Evolutionary conservation across 495 filamentous ascomycete genomes (phyloP).

Genomic region (Gamarada debralockiae): DNA sequence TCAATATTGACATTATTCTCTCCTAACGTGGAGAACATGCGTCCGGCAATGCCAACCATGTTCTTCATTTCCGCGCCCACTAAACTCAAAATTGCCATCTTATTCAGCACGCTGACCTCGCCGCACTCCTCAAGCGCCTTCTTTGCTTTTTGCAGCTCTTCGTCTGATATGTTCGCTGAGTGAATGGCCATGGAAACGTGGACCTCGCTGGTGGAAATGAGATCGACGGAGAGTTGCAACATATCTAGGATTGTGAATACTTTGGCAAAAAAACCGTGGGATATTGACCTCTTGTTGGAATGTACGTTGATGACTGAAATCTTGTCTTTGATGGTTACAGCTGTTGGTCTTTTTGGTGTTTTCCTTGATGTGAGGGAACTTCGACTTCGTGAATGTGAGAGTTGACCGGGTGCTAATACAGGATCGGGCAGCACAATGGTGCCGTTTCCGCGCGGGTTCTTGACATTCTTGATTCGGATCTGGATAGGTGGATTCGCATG

Average conservation of each 20-base stretch:
- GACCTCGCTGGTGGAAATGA: conserved; percentile 91
- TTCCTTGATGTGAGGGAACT: conserved; percentile 39
- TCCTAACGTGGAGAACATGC: conserved; percentile 85
- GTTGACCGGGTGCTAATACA: conserved; percentile 35
- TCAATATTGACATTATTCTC: conserved; percentile 89
- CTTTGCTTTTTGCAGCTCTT: conserved; percentile 61
- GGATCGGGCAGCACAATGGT: conserved; percentile 74
- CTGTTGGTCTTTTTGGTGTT: conserved; percentile 73
- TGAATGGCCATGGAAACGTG: conserved; percentile 96
- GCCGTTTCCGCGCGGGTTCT: conserved; percentile 82
- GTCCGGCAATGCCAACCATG: conserved; percentile 85
- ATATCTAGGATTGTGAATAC: conserved; percentile 85
- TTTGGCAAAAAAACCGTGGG: conserved; percentile 86
- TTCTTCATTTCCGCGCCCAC: conserved; percentile 95
- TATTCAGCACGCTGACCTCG: conserved; percentile 74
- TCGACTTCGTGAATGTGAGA: conserved; percentile 22
- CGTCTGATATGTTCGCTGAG: conserved; percentile 61
- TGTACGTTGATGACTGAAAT: conserved; percentile 94
- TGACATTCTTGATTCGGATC: conserved; percentile 97
- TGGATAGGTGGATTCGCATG: conserved; percentile 77
- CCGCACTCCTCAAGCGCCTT: conserved; percentile 73
- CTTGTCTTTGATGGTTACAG: conserved; percentile 91
- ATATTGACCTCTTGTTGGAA: conserved; percentile 82
- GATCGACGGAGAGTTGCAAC: conserved; percentile 77
- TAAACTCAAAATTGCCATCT: conserved; percentile 89